Evolutionary conservation across 2,329 filamentous ascomycete species (phyloP), one percentile per base, ranked within the genome.

Genomic region (Epichloe baconii): DNA sequence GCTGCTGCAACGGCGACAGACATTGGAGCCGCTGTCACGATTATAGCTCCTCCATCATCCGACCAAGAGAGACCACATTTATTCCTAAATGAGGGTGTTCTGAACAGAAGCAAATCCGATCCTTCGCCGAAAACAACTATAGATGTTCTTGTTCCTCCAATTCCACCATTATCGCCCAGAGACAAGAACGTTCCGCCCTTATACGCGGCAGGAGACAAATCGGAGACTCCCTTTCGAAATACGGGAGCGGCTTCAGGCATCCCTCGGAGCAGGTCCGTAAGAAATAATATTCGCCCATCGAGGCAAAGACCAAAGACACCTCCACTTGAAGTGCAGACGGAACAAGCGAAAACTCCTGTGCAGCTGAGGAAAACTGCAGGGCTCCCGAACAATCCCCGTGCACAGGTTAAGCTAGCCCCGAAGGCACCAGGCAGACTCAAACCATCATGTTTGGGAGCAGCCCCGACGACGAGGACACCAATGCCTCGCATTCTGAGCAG

Each of bases 381-480:
- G 2, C 64, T 78, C 14, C 76, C 75, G 1, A 66, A 66, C 2
- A 75, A 77, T 46, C 75, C 75, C 3, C 66, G 68, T 36, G 65
- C 71, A 5, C 63, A 64, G 50, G 64, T 65, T 11, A 56, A 68
- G 66, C 61, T 46, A 49, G 56, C 15, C 50, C 57, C 14, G 58
- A 62, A 31, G 67, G 67, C 12, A 55, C 54, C 49, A 4, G 51
- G 8, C 47, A 44, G 52, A 52, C 47, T 23, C 70, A 74, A 52
- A 79, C 72, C 4, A 70, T 79, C 44, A 73, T 80, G 71, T 72
- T 78, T 50, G 62, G 80, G 47, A 80, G 78, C 53, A 69, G 74
- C 47, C 77, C 79, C 50, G 68, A 76, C 37, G 79, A 79, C 54
- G 67, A 79, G 50, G 68, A 81, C 51, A 75, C 77, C 0, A 63